A percentile compares a stretch with the other conserved stretches of the same genome.
Evolutionary conservation across 208 protist species (phyloP).

Genomic region (Leishmania guyanensis): DNA sequence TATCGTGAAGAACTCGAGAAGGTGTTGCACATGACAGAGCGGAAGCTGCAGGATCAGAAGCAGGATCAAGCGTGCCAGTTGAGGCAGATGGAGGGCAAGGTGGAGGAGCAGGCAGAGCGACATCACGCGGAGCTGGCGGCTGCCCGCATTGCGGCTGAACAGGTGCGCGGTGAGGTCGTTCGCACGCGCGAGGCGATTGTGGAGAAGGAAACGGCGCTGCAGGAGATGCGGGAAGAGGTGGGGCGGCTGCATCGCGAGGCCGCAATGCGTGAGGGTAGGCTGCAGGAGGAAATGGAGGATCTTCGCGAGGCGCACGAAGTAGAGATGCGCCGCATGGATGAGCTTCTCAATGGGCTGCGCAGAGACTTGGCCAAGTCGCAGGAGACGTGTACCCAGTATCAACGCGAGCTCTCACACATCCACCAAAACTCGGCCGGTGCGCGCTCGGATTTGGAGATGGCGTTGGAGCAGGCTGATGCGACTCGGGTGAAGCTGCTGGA

Average conservation of each 20-base stretch:
- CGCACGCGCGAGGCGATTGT: conserved; percentile 46
- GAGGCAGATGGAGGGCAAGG: conserved; percentile 45
- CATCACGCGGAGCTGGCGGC: conserved; percentile 60
- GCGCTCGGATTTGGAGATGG: conserved; percentile 55
- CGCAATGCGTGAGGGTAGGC: conserved; percentile 43
- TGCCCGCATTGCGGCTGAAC: conserved; percentile 46
- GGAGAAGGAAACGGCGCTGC: conserved; percentile 50
- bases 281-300: conserved; percentile 70
- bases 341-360: conserved; percentile 78
- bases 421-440: conserved; percentile 58
- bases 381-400: conserved; percentile 55
- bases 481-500: conserved; percentile 64
- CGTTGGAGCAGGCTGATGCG: conserved; percentile 59
- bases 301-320: conserved; percentile 52
- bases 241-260: conserved; percentile 58
- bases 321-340: conserved; percentile 79
- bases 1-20: conserved; percentile 52
- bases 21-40: conserved; percentile 38
- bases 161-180: conserved; percentile 47
- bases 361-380: conserved; percentile 69
- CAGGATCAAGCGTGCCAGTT: conserved; percentile 39
- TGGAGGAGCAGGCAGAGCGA: conserved; percentile 52
- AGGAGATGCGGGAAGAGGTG: conserved; percentile 66
- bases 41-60: conserved; percentile 40
- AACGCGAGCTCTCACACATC: conserved; percentile 54